phyloP scores from a whole-genome alignment of 139 green algal species.

The Chlorokybus atmophyticus region DNA sequence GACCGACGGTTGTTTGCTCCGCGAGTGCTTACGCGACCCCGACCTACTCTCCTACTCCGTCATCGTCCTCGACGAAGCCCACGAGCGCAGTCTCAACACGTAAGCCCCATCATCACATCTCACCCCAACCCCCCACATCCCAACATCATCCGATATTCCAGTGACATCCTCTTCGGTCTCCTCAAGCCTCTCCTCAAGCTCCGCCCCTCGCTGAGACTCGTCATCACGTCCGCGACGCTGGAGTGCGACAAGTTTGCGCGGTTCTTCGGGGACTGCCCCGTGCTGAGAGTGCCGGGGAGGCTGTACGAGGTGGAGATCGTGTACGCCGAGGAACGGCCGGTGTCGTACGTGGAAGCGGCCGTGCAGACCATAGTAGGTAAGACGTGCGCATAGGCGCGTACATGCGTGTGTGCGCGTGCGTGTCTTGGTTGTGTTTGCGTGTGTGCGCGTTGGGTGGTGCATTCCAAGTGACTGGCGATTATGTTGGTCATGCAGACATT shows the following conservation, averaged over 20 bases:
- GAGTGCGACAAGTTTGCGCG: slow-evolving; percentile 72
- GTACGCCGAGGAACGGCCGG: slow-evolving; percentile 10
- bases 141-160: background rate
- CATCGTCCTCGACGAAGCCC: slow-evolving; percentile 82
- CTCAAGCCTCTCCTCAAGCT: slow-evolving; percentile 51
- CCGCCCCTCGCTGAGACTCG: slow-evolving; percentile 41
- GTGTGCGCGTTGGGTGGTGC: too few relatives aligned
- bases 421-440: too few relatives aligned
- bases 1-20: slow-evolving; percentile 79
- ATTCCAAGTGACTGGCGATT: too few relatives aligned
- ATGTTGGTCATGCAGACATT: slow-evolving; percentile 50
- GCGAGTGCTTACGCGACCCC: slow-evolving; percentile 69
- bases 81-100: slow-evolving; percentile 89
- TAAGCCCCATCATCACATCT: too few relatives aligned
- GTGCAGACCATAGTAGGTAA: slow-evolving; percentile 31
- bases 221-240: slow-evolving; percentile 83
- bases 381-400: too few relatives aligned
- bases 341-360: slow-evolving; percentile 21
- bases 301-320: slow-evolving; percentile 61
- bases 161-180: slow-evolving; percentile 90
- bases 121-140: background rate
- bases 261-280: slow-evolving; percentile 71
- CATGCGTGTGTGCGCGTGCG: too few relatives aligned
- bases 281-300: slow-evolving; percentile 68
- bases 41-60: slow-evolving; percentile 37